Evolutionary conservation across 164 flowering plant genomes (phyloP).

Genomic region (Magnolia officinalis): DNA sequence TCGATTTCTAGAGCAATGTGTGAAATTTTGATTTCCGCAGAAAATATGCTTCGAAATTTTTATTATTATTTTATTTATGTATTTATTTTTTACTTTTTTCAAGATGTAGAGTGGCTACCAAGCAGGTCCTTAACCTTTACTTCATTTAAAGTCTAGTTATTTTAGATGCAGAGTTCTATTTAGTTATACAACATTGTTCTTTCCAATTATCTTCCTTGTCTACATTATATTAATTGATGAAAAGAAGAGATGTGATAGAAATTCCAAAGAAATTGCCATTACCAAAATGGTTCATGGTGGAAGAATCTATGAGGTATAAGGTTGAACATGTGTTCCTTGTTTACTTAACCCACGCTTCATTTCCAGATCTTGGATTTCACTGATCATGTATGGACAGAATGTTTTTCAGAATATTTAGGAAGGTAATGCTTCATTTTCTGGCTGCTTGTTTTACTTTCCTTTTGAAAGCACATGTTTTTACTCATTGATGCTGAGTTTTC

Average conservation of each 20-base stretch:
- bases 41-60: no score
- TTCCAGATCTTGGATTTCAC: slow-evolving; percentile 77
- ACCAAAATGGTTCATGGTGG: neutral
- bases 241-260: neutral
- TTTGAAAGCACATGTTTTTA: neutral
- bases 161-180: no score
- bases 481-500: neutral
- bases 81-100: no score
- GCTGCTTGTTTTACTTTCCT: neutral
- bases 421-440: slow-evolving; percentile 41
- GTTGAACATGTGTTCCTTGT: neutral
- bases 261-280: neutral
- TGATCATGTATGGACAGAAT: slow-evolving; percentile 99
- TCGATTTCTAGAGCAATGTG: no score
- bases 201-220: no score
- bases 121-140: no score
- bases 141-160: no score
- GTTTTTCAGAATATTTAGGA: slow-evolving; percentile 66
- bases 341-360: slow-evolving; percentile 9
- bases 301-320: neutral
- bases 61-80: no score
- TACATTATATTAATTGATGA: neutral
- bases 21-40: no score
- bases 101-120: no score
- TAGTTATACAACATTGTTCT: no score